Base-by-base conservation (phyloP, 495 filamentous ascomycete genomes). In the Tuber indicum region DNA sequence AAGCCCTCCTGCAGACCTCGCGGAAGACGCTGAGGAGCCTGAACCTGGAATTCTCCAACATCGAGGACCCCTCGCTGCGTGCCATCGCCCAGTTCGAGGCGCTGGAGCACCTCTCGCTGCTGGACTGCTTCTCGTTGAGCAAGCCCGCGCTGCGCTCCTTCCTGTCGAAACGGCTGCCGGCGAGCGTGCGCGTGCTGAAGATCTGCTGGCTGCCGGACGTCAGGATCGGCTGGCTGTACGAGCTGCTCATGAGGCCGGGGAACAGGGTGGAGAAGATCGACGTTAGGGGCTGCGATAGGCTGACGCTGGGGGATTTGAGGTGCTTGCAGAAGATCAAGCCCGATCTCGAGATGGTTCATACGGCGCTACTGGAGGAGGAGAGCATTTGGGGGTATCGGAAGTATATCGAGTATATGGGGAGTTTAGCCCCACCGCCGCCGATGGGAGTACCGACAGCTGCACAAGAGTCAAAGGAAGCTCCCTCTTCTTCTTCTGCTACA, bases 291-390 rank as follows among this genome's bases (percentile, higher is more conserved):
- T 79, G 83, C 44, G 78, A 74, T 72, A 81, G 82, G 62, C 23
- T 81, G 66, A 80, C 75, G 45, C 62, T 81, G 49, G 77, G 75
- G 46, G 82, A 83, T 36, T 52, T 82, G 42, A 81, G 76, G 66
- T 45, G 79, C 14, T 47, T 83, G 16, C 75, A 82, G 23, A 73
- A 78, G 42, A 70, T 72, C 32, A 81, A 76, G 75, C 45, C 52
- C 17, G 44, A 47, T 21, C 72, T 83, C 21, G 75, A 75, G 49
- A 74, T 83, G 16, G 45, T 46, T 10, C 78, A 80, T 74, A 79
- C 74, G 26, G 81, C 81, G 43, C 66, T 74, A 42, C 32, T 73
- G 36, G 72, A 52, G 8, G 81, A 78, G 21, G 81, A 77, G 46
- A 52, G 58, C 44, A 43, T 82, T 71, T 81, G 77, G 81, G 81